Evolutionary conservation across 306 rosid genomes (phyloP).

Genomic region (Pyrus betulifolia): DNA sequence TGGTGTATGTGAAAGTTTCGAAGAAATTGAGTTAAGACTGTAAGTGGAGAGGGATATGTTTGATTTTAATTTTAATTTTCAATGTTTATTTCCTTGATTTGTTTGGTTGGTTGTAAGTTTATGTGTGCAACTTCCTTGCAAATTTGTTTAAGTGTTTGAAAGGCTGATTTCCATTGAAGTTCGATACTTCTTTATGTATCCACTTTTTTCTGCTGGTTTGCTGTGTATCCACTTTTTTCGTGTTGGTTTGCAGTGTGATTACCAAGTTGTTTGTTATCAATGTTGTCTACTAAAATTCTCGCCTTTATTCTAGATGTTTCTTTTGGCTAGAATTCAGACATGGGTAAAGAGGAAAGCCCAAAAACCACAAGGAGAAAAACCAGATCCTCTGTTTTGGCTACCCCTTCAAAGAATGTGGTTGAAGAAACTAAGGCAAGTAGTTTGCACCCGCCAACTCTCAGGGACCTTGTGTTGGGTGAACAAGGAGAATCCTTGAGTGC

Average conservation of each 20-base stretch:
- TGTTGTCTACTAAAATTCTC: not conserved
- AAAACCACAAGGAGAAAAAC: slow-evolving; percentile 53
- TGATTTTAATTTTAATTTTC: not conserved
- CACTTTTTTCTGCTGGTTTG: too few relatives aligned
- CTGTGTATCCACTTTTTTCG: not conserved
- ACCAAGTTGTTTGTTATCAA: not conserved
- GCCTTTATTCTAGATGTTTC: not conserved
- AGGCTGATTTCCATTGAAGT: not conserved
- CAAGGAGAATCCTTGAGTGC: slow-evolving; percentile 53
- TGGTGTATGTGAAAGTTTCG: not conserved
- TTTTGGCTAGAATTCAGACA: slow-evolving; percentile 12
- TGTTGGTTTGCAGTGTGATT: not conserved
- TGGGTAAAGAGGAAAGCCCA: slow-evolving; percentile 51
- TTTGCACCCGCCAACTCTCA: slow-evolving; percentile 29
- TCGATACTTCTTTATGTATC: not conserved
- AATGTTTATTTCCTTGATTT: not conserved
- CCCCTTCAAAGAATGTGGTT: slow-evolving; percentile 27
- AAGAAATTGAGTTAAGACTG: not conserved
- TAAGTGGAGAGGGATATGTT: not conserved
- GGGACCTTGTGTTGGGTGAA: slow-evolving; percentile 71
- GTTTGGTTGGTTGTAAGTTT: not conserved
- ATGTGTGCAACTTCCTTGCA: not conserved
- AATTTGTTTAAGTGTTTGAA: not conserved
- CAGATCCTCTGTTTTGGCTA: slow-evolving; percentile 39
- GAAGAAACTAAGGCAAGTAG: slow-evolving; percentile 29